Base-by-base conservation (phyloP, 306 rosid genomes). In the Urtica urens region DNA sequence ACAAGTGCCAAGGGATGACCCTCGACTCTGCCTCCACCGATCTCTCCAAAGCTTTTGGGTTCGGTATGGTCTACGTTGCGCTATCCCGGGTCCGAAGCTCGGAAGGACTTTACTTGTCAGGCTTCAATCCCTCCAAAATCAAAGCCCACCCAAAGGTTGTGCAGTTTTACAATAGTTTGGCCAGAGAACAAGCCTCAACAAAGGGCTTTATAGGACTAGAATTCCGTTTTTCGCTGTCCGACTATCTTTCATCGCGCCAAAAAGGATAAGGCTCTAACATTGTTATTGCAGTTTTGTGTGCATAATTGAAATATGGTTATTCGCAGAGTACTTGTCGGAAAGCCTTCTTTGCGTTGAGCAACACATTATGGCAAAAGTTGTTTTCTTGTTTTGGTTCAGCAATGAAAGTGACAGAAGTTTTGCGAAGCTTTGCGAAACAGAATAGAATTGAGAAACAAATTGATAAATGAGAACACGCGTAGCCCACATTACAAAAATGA, bases 1-100 rank as follows among this genome's bases (percentile, higher is more conserved):
- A 69, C 63, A 77, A 77, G 74, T 68, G 82, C 53, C 92, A 74
- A 35, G 80, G 82, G 16, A 69, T 69, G 86, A 74, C 78, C 55
- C 62, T 77, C 22, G 78, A 77, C 24, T 53, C 44, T 34, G 60
- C 67, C 58, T 38, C 27, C 42, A 72, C 83, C 6, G 10, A 66
- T 71, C 57, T 77, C 25, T 66, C 72, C 5, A n/a, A 13, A 17
- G 60, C 72, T 49, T 81, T 81, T 28, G 76, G 50, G 6, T 53
- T 3, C 52, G 86, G 92, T 47, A 81, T 81, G 79, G 69, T 63
- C 14, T 81, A 74, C 53, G 71, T 74, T 0, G 72, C 75, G 16
- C 59, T 81, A 38, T 71, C 92, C 21, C 69, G 76, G 1, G 68
- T 72, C 34, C 64, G 46, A 61, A 60, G 76, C 63, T 58, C 64